A percentile compares a stretch with the other conserved stretches of the same genome.
Evolutionary conservation across 345 rosid genomes (phyloP).

Genomic region (Euphorbia pulcherrima): DNA sequence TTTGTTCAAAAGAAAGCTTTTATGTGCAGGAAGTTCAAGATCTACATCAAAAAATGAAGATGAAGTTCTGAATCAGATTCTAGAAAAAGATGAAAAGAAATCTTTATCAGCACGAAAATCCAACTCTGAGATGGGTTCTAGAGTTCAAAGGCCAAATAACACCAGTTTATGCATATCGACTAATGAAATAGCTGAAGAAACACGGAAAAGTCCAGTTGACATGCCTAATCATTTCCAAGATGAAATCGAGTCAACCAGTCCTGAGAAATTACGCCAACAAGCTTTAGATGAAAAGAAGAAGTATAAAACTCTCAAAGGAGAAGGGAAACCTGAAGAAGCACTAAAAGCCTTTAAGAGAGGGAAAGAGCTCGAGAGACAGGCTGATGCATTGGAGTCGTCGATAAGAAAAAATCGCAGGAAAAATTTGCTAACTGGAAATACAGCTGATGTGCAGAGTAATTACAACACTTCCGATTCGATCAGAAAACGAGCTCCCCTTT

Average conservation of each 20-base stretch:
- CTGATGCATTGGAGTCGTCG: slow-evolving; percentile 61
- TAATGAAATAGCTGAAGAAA: slow-evolving; percentile 30
- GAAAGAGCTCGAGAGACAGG: slow-evolving; percentile 89
- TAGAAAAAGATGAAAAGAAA: slow-evolving; percentile 55
- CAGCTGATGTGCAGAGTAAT: slow-evolving; percentile 35
- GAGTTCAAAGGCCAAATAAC: slow-evolving; percentile 38
- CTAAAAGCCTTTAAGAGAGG: slow-evolving; percentile 84
- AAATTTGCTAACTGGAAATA: slow-evolving; percentile 31
- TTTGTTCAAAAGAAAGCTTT: slow-evolving; percentile 3
- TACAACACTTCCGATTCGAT: slow-evolving; percentile 43
- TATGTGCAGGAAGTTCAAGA: slow-evolving; percentile 51
- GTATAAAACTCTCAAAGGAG: slow-evolving; percentile 65
- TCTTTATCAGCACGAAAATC: slow-evolving; percentile 40
- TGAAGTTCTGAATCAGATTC: slow-evolving; percentile 61
- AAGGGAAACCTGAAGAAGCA: slow-evolving; percentile 86
- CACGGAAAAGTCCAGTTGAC: slow-evolving; percentile 22
- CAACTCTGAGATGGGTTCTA: slow-evolving; percentile 24
- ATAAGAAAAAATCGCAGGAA: slow-evolving; percentile 56
- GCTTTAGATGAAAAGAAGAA: slow-evolving; percentile 72
- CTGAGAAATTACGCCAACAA: slow-evolving; percentile 64
- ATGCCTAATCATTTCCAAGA: slow-evolving; percentile 22
- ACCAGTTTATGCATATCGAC: slow-evolving; percentile 35
- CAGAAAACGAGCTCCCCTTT: slow-evolving; percentile 36
- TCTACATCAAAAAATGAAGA: slow-evolving; percentile 45
- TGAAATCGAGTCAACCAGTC: slow-evolving; percentile 39